phyloP scores from a whole-genome alignment of 2,329 filamentous ascomycete species.

The Furcasterigmium furcatum region DNA sequence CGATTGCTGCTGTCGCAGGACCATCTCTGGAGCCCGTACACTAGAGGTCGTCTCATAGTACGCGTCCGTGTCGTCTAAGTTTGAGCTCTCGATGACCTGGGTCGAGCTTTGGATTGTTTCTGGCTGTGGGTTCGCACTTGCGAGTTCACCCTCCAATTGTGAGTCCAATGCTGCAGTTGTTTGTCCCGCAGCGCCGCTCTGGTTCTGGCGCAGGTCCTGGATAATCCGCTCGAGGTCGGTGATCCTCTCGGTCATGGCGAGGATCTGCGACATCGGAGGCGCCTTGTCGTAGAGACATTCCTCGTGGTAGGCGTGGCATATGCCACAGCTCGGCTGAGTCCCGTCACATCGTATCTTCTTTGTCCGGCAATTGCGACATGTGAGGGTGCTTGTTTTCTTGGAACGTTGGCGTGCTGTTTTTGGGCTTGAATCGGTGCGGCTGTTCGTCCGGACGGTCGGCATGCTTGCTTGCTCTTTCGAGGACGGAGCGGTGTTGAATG shows the following conservation, averaged over 20 bases:
- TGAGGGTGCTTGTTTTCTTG: neutral
- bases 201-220: conserved; percentile 8
- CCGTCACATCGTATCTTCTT: conserved; percentile 22
- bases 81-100: too few species aligned
- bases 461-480: too few species aligned
- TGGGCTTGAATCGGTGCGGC: too few species aligned
- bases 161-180: too few species aligned
- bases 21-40: neutral
- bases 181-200: too few species aligned
- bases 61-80: neutral
- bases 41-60: conserved; percentile 1
- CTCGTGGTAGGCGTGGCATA: conserved; percentile 23
- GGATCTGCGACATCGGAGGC: conserved; percentile 25
- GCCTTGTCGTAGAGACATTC: conserved; percentile 26
- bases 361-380: conserved; percentile 7
- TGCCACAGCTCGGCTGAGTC: conserved; percentile 22
- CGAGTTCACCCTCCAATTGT: too few species aligned
- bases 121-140: too few species aligned
- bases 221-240: conserved; percentile 19
- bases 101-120: too few species aligned
- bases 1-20: neutral
- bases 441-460: too few species aligned
- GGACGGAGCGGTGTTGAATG: too few species aligned
- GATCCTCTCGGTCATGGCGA: conserved; percentile 22
- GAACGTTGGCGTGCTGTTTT: too few species aligned